phyloP scores from a whole-genome alignment of 139 green algal genomes.

The Chlamydomonas eustigma region DNA sequence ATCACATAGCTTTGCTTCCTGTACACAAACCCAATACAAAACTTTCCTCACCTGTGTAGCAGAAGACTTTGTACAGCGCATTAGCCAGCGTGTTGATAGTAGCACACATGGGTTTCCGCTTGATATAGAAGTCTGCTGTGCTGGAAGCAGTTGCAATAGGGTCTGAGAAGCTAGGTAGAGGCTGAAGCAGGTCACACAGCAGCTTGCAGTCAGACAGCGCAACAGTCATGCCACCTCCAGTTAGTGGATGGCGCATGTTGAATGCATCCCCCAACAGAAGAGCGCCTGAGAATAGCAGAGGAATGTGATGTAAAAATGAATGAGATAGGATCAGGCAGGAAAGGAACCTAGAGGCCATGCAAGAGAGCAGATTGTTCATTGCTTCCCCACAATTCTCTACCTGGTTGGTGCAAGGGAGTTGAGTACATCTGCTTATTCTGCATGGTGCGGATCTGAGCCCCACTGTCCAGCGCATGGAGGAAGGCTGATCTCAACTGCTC shows the following conservation, averaged over 20 bases:
- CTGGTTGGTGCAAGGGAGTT: constrained; percentile 69
- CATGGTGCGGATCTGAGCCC: constrained; percentile 42
- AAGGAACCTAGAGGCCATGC: not conserved
- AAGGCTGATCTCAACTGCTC: constrained; percentile 69
- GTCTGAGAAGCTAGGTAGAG: constrained; percentile 74
- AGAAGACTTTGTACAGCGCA: constrained; percentile 86
- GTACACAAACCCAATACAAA: too few species aligned
- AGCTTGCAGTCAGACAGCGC: constrained; percentile 84
- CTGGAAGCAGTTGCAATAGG: constrained; percentile 50
- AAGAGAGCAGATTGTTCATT: not conserved
- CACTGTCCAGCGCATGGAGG: constrained; percentile 44
- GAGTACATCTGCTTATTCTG: constrained; percentile 88
- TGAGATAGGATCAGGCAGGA: not conserved
- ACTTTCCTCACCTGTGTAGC: constrained; percentile 31
- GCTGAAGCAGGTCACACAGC: constrained; percentile 53
- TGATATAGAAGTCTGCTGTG: constrained; percentile 82
- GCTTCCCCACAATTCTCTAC: constrained; percentile 15
- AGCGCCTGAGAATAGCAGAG: constrained; percentile 63
- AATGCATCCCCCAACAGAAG: constrained; percentile 96
- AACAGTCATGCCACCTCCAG: constrained; percentile 80
- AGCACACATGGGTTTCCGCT: constrained; percentile 82
- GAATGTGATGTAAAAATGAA: too few species aligned
- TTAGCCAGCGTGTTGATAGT: constrained; percentile 99
- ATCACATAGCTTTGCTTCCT: too few species aligned
- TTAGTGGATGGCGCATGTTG: constrained; percentile 98